Percentiles rank a stretch among this genome's conserved stretches.
Conservation (phyloP, 139 green algal species). For the Tetraselmis striata region DNA sequence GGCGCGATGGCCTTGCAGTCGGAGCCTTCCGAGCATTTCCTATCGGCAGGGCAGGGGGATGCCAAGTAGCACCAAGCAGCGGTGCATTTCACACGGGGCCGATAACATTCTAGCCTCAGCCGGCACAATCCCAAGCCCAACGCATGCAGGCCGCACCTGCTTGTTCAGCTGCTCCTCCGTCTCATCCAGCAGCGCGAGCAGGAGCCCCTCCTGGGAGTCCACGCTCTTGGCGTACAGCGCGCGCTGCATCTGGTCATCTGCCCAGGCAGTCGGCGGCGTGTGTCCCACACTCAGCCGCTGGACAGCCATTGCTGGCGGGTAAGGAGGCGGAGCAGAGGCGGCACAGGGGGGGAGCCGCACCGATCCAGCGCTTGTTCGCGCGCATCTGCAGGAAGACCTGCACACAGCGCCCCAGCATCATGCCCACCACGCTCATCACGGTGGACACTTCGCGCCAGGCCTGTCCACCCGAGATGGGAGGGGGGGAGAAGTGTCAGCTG, state of each 20-base stretch:
- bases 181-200: conserved; percentile 19
- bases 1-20: too few relatives aligned
- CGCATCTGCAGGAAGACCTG: neutral
- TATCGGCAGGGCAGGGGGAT: too few relatives aligned
- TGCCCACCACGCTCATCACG: neutral
- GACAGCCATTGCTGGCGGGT: conserved; percentile 1
- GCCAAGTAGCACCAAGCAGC: too few relatives aligned
- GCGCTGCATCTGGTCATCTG: neutral
- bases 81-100: too few relatives aligned
- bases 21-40: too few relatives aligned
- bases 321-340: too few relatives aligned
- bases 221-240: conserved; percentile 26
- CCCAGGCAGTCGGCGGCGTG: neutral
- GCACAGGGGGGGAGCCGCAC: neutral
- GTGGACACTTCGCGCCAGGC: neutral
- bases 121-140: too few relatives aligned
- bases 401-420: neutral
- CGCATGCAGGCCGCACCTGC: too few relatives aligned
- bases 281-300: neutral
- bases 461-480: too few relatives aligned
- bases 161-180: conserved; percentile 10
- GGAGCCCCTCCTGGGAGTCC: conserved; percentile 15
- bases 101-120: too few relatives aligned
- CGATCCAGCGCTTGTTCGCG: neutral
- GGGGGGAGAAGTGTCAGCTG: too few relatives aligned